A percentile compares a stretch with the other conserved stretches of the same genome.
Evolutionary conservation across 768 basidiomycete species (phyloP).

Genomic region (Amyloporia xantha): DNA sequence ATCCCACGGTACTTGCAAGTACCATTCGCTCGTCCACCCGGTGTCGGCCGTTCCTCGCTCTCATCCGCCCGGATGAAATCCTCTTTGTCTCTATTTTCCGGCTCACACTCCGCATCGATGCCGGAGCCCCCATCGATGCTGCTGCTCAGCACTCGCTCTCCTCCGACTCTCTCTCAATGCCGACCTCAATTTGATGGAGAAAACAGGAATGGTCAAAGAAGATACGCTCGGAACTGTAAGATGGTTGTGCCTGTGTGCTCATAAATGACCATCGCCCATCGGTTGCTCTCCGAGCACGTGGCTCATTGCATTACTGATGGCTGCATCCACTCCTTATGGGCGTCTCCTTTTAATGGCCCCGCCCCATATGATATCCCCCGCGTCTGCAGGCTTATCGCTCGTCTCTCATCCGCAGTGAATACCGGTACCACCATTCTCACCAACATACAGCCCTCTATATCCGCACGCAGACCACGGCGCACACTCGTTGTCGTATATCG

Average conservation of each 20-base stretch:
- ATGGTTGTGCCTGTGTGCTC: constrained; percentile 25
- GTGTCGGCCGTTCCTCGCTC: constrained; percentile 13
- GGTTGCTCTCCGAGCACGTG: constrained; percentile 5
- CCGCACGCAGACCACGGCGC: not conserved
- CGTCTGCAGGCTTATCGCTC: constrained; percentile 1
- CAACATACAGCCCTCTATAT: not conserved
- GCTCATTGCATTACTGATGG: not conserved
- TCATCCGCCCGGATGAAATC: constrained; percentile 7
- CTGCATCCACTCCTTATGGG: constrained; percentile 20
- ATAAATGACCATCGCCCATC: constrained; percentile 10
- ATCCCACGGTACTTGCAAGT: constrained; percentile 14
- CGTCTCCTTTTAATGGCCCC: constrained; percentile 5
- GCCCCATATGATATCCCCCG: not conserved
- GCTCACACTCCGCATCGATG: not conserved
- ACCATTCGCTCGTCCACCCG: constrained; percentile 16
- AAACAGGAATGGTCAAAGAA: not conserved
- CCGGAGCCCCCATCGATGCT: not conserved
- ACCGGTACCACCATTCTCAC: not conserved
- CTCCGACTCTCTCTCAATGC: not conserved
- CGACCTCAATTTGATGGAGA: not conserved
- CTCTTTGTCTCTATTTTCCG: not conserved
- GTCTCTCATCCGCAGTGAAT: not conserved
- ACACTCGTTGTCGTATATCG: not conserved
- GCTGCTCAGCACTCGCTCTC: too few relatives aligned
- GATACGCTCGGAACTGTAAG: not conserved